Percentiles rank a stretch among this genome's conserved stretches.
Evolutionary conservation across 768 basidiomycete species (phyloP).

Genomic region (Imleria badia): DNA sequence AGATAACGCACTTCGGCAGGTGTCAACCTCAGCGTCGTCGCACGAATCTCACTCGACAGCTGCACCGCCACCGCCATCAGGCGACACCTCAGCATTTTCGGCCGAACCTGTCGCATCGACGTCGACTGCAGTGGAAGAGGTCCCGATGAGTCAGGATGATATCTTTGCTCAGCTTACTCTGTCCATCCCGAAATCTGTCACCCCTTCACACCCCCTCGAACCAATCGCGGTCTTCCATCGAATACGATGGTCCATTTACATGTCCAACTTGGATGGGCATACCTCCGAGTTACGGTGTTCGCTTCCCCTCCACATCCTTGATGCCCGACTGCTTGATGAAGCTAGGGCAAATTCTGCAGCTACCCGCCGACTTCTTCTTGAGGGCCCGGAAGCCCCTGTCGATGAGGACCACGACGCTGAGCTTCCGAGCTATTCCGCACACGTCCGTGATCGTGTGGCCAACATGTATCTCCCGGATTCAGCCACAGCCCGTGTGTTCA

Average conservation of each 20-base stretch:
- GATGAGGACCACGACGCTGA: conserved; percentile 64
- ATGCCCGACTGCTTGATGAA: conserved; percentile 70
- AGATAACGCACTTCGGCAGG: conserved; percentile 14
- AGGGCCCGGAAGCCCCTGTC: conserved; percentile 35
- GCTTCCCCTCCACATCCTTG: conserved; percentile 83
- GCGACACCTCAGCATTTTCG: background rate
- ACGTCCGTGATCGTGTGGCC: conserved; percentile 87
- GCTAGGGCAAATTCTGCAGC: conserved; percentile 68
- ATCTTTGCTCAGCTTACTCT: conserved; percentile 61
- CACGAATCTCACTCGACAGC: conserved; percentile 2
- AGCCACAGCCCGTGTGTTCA: conserved; percentile 60
- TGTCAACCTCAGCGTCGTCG: conserved; percentile 16
- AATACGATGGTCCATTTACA: conserved; percentile 75
- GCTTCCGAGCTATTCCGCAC: conserved; percentile 86
- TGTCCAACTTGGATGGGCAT: conserved; percentile 88
- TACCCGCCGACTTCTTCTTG: conserved; percentile 59
- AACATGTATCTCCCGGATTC: conserved; percentile 69
- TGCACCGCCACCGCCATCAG: background rate
- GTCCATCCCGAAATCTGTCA: conserved; percentile 55
- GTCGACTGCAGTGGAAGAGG: conserved; percentile 13
- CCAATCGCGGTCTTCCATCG: conserved; percentile 78
- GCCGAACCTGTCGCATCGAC: conserved; percentile 9
- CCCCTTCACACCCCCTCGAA: conserved; percentile 72
- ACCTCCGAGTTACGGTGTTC: conserved; percentile 94
- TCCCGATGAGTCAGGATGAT: conserved; percentile 41